Evolutionary conservation across 1,284 basidiomycete genomes (phyloP), one percentile per base, ranked within the genome.

Genomic region (Clitocybe nebularis): DNA sequence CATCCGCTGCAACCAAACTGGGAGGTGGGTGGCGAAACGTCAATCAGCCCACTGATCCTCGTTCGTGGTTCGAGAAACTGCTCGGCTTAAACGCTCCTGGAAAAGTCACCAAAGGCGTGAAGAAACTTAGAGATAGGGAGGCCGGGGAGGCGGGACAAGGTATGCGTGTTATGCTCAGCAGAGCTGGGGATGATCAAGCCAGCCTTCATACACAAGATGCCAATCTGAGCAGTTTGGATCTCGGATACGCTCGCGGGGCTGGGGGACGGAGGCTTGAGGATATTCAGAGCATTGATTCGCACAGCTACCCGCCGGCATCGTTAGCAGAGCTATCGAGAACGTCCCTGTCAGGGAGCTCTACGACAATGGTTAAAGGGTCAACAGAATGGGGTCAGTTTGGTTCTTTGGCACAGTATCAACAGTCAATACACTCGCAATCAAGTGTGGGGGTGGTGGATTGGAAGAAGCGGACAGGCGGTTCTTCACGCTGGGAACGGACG

Each of bases 401-500:
- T 7, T 68, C 71, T 0, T 51, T 72, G 34, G 63, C 71, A 0
- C 68, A 67, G 25, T 80, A 79, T 52, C 73, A 77, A 47, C 73
- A 77, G 47, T 81, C 79, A 22, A 56, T 75, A 20, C 71, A 65
- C 36, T 80, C 82, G 3, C 74, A 61, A 10, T 57, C 62, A 8
- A 64, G 51, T 30, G 35, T 72, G 0, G 90, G 91, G 4, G 91
- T 91, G 6, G 67, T 96, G 13, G 88, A 96, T 62, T 92, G 84
- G 74, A 69, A 67, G 35, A 78, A 79, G 39, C 78, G 77, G 22
- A 70, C 76, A 1, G 68, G 74, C 0, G 93, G 92, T 0, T 79
- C 83, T 0, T 85, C 90, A 0, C 74, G 78, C 20, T 98, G 94
- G 94, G 94, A 97, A 60, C 74, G 93, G 44, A 98, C 95, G 2